A percentile compares a stretch with the other conserved stretches of the same genome.
Conservation (phyloP, 2,329 filamentous ascomycete genomes). For the Cercospora zeae-maydis region DNA sequence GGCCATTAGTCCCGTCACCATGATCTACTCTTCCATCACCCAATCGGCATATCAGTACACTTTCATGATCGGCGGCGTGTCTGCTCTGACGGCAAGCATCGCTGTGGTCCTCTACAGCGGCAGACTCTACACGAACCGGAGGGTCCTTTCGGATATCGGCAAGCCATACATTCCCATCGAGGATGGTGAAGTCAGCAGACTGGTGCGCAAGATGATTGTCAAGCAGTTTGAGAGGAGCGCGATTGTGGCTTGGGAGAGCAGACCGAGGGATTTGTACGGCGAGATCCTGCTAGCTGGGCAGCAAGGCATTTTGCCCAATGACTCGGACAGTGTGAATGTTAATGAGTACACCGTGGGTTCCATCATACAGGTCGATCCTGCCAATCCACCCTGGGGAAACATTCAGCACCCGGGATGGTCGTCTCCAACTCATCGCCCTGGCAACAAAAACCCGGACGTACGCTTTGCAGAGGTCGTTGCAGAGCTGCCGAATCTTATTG, state of each 20-base stretch:
- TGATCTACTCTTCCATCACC: constrained; percentile 69
- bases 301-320: constrained; percentile 27
- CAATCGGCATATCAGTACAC: constrained; percentile 71
- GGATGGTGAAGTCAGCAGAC: constrained; percentile 72
- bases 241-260: constrained; percentile 72
- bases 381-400: constrained; percentile 68
- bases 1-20: constrained; percentile 73
- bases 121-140: constrained; percentile 82
- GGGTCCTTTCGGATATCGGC: constrained; percentile 75
- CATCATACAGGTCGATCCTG: constrained; percentile 40
- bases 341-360: constrained; percentile 32
- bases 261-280: constrained; percentile 58
- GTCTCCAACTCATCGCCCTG: constrained; percentile 58
- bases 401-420: constrained; percentile 87
- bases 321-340: constrained; percentile 17
- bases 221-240: constrained; percentile 72
- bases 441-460: constrained; percentile 70
- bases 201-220: constrained; percentile 71
- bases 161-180: constrained; percentile 83
- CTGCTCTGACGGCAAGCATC: constrained; percentile 67
- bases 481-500: constrained; percentile 84
- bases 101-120: constrained; percentile 74
- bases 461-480: constrained; percentile 76
- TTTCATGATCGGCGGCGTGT: constrained; percentile 73
- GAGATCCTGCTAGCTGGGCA: constrained; percentile 33